These are phyloP conservation scores for Pezicula rhizophila DNA, from an alignment of 2,329 filamentous ascomycete genomes.

Conservation along the genomic window DNA sequence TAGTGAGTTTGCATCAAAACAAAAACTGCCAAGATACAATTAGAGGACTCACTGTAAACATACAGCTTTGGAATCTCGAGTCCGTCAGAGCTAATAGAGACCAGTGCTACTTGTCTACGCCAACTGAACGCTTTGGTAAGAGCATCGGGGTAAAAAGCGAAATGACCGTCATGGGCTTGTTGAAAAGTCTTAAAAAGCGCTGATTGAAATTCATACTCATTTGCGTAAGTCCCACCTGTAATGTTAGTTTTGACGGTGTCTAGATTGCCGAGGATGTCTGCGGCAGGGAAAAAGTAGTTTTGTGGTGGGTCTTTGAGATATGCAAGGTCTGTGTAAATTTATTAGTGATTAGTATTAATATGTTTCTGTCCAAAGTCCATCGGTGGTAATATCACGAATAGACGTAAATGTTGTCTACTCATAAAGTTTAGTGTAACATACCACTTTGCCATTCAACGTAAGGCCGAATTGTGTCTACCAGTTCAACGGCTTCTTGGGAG, in stretches of 20 bases:
- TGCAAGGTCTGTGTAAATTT: not conserved
- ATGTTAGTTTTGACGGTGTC: conserved; percentile 2
- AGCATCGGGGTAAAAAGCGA: conserved; percentile 40
- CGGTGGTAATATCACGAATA: too few species aligned
- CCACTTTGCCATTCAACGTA: conserved; percentile 37
- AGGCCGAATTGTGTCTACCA: conserved; percentile 33
- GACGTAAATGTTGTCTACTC: not conserved
- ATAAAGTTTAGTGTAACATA: not conserved
- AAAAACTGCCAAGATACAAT: not conserved
- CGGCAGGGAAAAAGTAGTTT: conserved; percentile 5
- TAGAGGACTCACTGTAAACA: conserved; percentile 32
- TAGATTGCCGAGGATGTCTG: conserved; percentile 8
- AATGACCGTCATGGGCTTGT: conserved; percentile 10
- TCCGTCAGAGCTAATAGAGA: conserved; percentile 54
- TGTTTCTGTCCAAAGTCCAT: too few species aligned
- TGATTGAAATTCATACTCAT: conserved; percentile 11
- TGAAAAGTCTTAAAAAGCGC: conserved; percentile 4
- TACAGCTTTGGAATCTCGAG: conserved; percentile 48
- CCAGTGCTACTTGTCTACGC: conserved; percentile 40
- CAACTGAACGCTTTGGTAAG: conserved; percentile 43
- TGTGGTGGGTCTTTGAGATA: conserved; percentile 8
- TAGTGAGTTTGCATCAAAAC: not conserved
- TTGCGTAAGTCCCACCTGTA: conserved; percentile 3
- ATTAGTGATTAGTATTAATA: not conserved
- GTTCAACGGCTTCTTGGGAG: conserved; percentile 32